Conservation (phyloP, 1,139 yeast genomes). For the Saccharomyces hybrid region DNA sequence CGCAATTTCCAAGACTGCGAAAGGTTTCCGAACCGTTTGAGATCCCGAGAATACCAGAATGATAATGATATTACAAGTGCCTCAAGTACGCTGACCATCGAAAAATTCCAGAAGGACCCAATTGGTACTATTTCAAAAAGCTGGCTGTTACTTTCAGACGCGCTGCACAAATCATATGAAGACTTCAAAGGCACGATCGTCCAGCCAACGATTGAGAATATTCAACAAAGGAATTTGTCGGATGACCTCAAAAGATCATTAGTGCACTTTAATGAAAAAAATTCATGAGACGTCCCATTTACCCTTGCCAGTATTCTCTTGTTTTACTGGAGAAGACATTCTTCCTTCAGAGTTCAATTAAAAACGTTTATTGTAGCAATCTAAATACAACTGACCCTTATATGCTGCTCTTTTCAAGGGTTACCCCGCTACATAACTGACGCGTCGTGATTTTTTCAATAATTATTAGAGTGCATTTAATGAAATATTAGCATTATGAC, state of each 20-base stretch:
- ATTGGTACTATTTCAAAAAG: conserved; percentile 79
- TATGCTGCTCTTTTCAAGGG: background rate
- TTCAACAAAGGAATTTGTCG: conserved; percentile 70
- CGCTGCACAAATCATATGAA: conserved; percentile 70
- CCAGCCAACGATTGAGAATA: conserved; percentile 75
- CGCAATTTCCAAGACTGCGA: background rate
- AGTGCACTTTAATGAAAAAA: conserved; percentile 86
- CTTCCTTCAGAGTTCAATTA: background rate
- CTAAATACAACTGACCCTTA: background rate
- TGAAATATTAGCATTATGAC: too few species aligned
- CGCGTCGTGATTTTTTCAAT: conserved; percentile 1
- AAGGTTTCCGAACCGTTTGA: background rate
- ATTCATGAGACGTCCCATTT: conserved; percentile 78
- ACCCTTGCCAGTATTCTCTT: conserved; percentile 55
- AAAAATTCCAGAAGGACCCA: conserved; percentile 75
- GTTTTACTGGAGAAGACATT: conserved; percentile 29
- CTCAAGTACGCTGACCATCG: conserved; percentile 25
- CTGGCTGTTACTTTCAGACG: conserved; percentile 84
- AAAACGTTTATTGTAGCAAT: background rate
- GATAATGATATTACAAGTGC: background rate
- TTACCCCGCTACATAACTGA: background rate
- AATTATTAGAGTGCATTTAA: background rate
- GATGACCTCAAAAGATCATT: conserved; percentile 76
- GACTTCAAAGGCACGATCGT: conserved; percentile 82
- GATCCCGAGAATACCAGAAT: background rate